Evolutionary conservation across 176 grass and related monocot species (phyloP).

Genomic region (Phoenix dactylifera): DNA sequence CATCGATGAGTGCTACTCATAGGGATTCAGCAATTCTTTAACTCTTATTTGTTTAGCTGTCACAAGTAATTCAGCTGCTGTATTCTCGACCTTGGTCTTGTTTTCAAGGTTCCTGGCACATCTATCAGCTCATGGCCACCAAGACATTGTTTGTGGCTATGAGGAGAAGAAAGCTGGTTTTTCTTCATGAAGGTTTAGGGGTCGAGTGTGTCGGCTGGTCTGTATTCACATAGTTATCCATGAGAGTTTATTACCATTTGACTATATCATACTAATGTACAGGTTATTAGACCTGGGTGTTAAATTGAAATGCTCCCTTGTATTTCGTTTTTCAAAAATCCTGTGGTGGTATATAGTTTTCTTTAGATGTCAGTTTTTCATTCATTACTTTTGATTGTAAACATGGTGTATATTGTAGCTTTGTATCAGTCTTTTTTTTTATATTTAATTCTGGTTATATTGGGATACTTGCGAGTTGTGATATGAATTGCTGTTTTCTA

Average conservation of each 20-base stretch:
- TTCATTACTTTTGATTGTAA: no score
- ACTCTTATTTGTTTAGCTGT: slow-evolving; percentile 39
- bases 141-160: background rate
- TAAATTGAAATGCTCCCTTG: background rate
- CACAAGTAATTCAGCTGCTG: background rate
- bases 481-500: no score
- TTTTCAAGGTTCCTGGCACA: background rate
- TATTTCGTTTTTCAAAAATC: no score
- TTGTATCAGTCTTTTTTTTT: no score
- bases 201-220: background rate
- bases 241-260: background rate
- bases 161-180: background rate
- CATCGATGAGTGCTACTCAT: slow-evolving; percentile 57
- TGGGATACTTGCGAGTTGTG: no score
- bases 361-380: no score
- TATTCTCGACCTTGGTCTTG: background rate
- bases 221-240: background rate
- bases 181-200: background rate
- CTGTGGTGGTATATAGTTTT: no score
- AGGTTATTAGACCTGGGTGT: background rate
- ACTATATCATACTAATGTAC: background rate
- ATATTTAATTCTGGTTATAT: no score
- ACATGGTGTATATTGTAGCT: no score
- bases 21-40: slow-evolving; percentile 45
- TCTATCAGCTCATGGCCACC: background rate